Evolutionary conservation across 2,329 filamentous ascomycete species (phyloP).

Genomic region (Colletotrichum kahawae): DNA sequence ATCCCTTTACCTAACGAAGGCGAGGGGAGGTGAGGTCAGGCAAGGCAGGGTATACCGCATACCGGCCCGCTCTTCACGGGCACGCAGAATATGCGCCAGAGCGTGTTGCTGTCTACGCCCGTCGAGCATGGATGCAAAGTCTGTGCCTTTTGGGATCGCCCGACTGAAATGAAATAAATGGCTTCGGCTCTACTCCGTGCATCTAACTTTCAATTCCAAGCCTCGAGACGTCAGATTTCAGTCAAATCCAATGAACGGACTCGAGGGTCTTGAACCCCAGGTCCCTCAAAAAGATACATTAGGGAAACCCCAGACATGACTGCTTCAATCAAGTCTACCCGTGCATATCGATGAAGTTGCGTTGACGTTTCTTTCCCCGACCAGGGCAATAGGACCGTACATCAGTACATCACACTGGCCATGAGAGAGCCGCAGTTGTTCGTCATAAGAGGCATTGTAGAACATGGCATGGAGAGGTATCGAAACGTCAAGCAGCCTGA

Average conservation of each 20-base stretch:
- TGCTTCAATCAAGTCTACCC: background rate
- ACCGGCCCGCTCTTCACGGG: background rate
- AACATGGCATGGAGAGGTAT: background rate
- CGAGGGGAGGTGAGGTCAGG: background rate
- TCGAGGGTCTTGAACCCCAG: background rate
- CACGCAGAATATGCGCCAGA: conserved; percentile 6
- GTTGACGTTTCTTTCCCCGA: background rate
- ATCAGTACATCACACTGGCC: background rate
- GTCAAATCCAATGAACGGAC: background rate
- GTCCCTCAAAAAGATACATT: background rate
- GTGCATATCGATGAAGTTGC: background rate
- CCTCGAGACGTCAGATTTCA: background rate
- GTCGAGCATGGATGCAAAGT: background rate
- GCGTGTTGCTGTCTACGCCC: background rate
- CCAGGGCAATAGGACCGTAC: background rate
- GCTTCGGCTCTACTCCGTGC: background rate
- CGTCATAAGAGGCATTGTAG: background rate
- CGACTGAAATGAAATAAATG: background rate
- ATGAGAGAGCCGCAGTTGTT: background rate
- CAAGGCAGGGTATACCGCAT: background rate
- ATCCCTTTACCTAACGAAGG: background rate
- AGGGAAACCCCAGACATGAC: background rate
- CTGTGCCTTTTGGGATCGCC: background rate
- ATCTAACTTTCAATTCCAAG: background rate
- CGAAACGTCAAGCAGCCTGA: background rate